Conservation (phyloP, 169 alveolate genomes). For the Eimeria sp. region DNA sequence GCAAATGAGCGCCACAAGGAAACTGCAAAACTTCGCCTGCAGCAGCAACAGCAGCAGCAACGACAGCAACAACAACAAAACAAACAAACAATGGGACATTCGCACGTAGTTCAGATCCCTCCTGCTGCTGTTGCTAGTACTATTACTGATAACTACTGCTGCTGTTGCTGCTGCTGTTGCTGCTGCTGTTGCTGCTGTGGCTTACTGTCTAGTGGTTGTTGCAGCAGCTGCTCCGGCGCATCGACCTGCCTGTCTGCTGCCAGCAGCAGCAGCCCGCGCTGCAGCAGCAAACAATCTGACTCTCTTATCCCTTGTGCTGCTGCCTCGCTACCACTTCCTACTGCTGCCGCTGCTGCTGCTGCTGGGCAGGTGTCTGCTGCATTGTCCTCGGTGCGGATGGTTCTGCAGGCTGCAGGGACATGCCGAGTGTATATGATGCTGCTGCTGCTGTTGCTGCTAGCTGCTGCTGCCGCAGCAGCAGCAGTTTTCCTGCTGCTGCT, state of each 20-base stretch:
- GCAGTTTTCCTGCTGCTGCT: slow-evolving; percentile 56
- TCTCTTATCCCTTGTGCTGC: background rate
- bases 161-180: slow-evolving; percentile 18
- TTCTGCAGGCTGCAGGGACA: slow-evolving; percentile 51
- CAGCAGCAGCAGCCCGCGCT: slow-evolving; percentile 59
- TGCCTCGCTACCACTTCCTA: background rate
- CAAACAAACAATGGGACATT: no score
- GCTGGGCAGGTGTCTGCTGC: slow-evolving; percentile 38
- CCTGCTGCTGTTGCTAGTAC: no score
- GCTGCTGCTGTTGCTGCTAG: slow-evolving; percentile 26
- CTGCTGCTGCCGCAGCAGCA: slow-evolving; percentile 41
- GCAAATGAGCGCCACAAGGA: no score
- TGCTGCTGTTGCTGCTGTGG: slow-evolving; percentile 1
- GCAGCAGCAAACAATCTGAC: slow-evolving; percentile 11
- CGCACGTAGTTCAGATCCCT: no score
- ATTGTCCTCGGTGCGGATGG: slow-evolving; percentile 41
- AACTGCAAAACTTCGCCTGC: slow-evolving; percentile 77
- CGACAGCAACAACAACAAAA: no score
- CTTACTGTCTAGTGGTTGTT: slow-evolving; percentile 48
- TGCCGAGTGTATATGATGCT: slow-evolving; percentile 38
- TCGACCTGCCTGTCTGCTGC: slow-evolving; percentile 73
- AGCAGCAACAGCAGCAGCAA: no score
- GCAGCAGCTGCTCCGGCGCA: slow-evolving; percentile 61
- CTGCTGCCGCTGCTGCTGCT: slow-evolving; percentile 59
- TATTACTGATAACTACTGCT: no score